phyloP scores from a whole-genome alignment of 352 stramenopile species.

The Globisporangium nunn region DNA sequence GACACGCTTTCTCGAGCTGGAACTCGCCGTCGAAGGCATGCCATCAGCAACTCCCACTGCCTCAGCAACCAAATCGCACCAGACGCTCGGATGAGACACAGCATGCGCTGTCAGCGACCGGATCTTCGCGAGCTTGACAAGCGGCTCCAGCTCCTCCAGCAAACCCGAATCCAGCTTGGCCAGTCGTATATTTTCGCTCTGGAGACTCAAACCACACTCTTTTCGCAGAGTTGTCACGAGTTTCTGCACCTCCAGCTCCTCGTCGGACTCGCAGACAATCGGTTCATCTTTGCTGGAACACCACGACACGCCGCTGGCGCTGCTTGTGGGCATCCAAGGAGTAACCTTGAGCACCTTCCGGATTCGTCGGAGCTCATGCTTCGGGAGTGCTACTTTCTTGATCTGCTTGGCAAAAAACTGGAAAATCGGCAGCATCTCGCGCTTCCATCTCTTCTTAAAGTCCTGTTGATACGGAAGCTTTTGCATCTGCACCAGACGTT shows the following conservation, averaged over 20 bases:
- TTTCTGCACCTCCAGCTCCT: conserved; percentile 34
- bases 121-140: conserved; percentile 32
- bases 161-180: conserved; percentile 19
- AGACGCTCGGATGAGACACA: conserved; percentile 19
- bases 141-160: conserved; percentile 18
- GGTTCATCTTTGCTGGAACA: conserved; percentile 27
- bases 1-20: conserved; percentile 13
- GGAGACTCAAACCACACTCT: conserved; percentile 3
- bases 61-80: conserved; percentile 20
- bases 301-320: conserved; percentile 7
- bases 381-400: conserved; percentile 33
- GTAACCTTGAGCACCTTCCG: conserved; percentile 36
- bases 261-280: conserved; percentile 20
- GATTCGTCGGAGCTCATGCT: conserved; percentile 29
- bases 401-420: conserved; percentile 31
- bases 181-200: conserved; percentile 16
- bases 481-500: conserved; percentile 17
- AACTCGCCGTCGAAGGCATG: not conserved
- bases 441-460: conserved; percentile 24
- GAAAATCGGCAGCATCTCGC: conserved; percentile 34
- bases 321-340: conserved; percentile 26
- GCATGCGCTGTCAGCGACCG: conserved; percentile 19
- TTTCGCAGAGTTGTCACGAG: conserved; percentile 23
- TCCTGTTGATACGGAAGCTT: not conserved
- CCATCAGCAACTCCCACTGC: not conserved